phyloP scores from a whole-genome alignment of 208 protist species.

The Trypanosoma lewisi region DNA sequence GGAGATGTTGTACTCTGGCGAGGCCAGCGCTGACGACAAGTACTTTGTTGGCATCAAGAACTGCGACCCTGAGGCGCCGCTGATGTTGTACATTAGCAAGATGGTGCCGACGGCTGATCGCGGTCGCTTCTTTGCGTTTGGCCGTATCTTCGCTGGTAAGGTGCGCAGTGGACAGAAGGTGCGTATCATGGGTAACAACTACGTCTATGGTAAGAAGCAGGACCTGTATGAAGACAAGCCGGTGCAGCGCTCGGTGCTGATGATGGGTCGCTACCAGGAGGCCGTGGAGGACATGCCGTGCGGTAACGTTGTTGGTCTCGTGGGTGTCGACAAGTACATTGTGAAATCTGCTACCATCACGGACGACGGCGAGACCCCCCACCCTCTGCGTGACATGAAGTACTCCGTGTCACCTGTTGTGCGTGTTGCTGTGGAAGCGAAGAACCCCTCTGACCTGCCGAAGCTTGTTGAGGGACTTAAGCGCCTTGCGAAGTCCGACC shows the following conservation, averaged over 20 bases:
- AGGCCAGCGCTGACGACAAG: constrained; percentile 90
- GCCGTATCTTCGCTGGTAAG: constrained; percentile 82
- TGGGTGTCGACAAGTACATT: constrained; percentile 99
- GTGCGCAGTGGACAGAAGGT: constrained; percentile 98
- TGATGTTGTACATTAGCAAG: constrained; percentile 99
- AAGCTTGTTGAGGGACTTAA: constrained; percentile 98
- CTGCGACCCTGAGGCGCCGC: constrained; percentile 93
- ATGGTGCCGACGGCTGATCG: constrained; percentile 99
- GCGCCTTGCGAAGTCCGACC: constrained; percentile 97
- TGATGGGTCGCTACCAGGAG: constrained; percentile 95
- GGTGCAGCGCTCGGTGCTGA: constrained; percentile 68
- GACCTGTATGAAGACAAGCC: constrained; percentile 79
- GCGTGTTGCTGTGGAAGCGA: constrained; percentile 97
- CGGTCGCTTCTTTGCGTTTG: constrained; percentile 81
- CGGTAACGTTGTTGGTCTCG: constrained; percentile 98
- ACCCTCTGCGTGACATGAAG: constrained; percentile 96
- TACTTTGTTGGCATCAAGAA: constrained; percentile 89
- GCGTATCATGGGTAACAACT: constrained; percentile 99
- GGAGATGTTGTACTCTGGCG: constrained; percentile 97
- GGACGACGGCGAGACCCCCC: constrained; percentile 59
- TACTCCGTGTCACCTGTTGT: constrained; percentile 99
- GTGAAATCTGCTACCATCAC: constrained; percentile 99
- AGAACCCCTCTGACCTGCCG: constrained; percentile 96
- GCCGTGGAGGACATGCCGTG: constrained; percentile 96
- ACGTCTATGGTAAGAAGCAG: constrained; percentile 98